Evolutionary conservation across 1,284 basidiomycete species (phyloP), one percentile per base, ranked within the genome.

Genomic region (Heterobasidion irregulare): DNA sequence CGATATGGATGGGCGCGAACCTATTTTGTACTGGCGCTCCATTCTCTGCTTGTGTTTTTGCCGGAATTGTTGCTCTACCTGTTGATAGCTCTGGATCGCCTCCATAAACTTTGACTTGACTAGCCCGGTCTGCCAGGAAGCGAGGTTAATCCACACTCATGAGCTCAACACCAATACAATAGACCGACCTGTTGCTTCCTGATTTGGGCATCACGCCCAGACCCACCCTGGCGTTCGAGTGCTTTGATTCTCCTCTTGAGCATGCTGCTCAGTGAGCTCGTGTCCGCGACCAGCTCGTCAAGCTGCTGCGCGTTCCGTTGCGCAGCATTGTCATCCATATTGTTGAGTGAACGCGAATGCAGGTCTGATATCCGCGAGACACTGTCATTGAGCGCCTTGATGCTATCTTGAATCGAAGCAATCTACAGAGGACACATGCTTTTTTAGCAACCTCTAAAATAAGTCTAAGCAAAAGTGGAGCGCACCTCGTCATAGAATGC

Each of bases 11-110:
- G 18, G 15, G 33, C 18, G 73, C 79, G 8, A 54, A 88, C 89
- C 89, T 63, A 99, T 99, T 74, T 88, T 93, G 77, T 89, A 96
- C 74, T 99, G 97, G 60, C 97, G 83, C 74, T 96, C 95, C 76
- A 96, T 86, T 48, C 94, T 80, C 69, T 95, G 92, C 72, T 93
- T 93, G 73, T 97, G 94, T 75, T 92, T 95, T 62, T 88, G 80
- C 57, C 96, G 86, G 70, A 91, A 93, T 66, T 92, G 86, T 71
- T 94, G 89, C 74, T 99, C 97, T 26, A 97, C 92, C 45, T 83
- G 82, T 73, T 98, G 94, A 66, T 90, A 92, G 61, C 77, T 83
- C 70, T 92, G 87, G 59, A 92, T 89, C n/a, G 89, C 88, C 61
- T 91, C 88, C 53, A 90, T 80, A 66, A 92, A 92, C 69, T 90